Base-by-base conservation (phyloP, 768 basidiomycete species). In the Phanerochaete sordida region DNA sequence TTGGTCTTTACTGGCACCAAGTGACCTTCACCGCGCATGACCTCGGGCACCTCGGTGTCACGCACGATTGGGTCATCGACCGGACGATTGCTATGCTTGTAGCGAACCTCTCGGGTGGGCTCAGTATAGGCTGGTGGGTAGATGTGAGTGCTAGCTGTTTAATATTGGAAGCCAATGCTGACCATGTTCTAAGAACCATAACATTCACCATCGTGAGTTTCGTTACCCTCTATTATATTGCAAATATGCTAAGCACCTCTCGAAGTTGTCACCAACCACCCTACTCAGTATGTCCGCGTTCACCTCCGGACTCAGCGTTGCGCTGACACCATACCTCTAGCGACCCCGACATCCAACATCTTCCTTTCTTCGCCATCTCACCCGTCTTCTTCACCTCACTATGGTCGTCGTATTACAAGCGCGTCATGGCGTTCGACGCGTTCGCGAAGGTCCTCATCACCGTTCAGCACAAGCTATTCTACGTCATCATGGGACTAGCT, bases 41-140 rank as follows among this genome's bases (percentile, higher is more conserved):
- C 74, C 84, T 97, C 11, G 97, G 96, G 1, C 97, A 99, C 75
- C 85, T 91, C 75, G 93, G 93, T 33, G 88, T 98, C 61, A 95
- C 94, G 6, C 94, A 95, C 61, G 76, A 88, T 68, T 96, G 93
- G 90, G 73, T 79, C 16, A 74, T 78, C 47, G 96, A 99, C 72
- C 84, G 95, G 31, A 67, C 93, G 37, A 74, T 95, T 35, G 89
- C 85, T 13, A 95, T 88, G 39, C 70, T 87, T 31, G 76, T 98
- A 47, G 91, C 96, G 0, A 84, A 94, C 71, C 93, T 88, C 68
- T 77, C 95, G 49, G 97, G 97, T 26, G 97, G 97, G 4, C 77
- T 99, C 56, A 97, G 95, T 70, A 81, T 97, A 24, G 93, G 95
- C 43, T 99, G 97, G 97, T 99, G 96, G 96, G 91, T 93, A 43